Percentiles rank a stretch among this genome's conserved stretches.
Evolutionary conservation across 225 moss, liverwort and hornwort genomes (phyloP).

Genomic region (Pseudoscleropodium purum): DNA sequence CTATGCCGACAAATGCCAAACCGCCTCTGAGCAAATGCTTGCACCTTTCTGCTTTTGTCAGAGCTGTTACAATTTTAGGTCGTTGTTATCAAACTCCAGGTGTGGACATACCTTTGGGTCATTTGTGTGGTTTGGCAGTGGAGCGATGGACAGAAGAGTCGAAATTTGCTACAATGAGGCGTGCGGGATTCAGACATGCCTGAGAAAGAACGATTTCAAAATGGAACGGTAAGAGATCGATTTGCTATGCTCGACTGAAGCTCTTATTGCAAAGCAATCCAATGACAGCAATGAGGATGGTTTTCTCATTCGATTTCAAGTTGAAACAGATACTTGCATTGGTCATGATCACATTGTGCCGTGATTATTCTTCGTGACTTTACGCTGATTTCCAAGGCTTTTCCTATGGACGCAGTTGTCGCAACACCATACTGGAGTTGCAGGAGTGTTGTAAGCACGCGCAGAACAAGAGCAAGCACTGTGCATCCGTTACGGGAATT

Average conservation of each 20-base stretch:
- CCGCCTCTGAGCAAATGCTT: too few species aligned
- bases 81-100: too few species aligned
- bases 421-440: conserved; percentile 11
- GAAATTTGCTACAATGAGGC: conserved; percentile 13
- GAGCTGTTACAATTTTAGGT: too few species aligned
- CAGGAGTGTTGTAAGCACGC: conserved; percentile 19
- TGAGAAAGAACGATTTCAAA: conserved; percentile 18
- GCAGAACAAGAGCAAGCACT: conserved; percentile 30
- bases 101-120: too few species aligned
- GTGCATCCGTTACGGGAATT: conserved; percentile 14
- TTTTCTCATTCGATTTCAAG: not conserved
- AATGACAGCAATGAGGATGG: not conserved
- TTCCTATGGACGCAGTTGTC: not conserved
- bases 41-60: too few species aligned
- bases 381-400: not conserved
- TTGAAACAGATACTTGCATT: not conserved
- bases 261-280: not conserved
- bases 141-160: not conserved
- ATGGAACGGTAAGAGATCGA: conserved; percentile 2
- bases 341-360: not conserved
- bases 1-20: too few species aligned
- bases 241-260: not conserved
- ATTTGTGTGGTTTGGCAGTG: not conserved
- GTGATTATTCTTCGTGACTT: not conserved
- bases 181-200: conserved; percentile 15